These are phyloP conservation scores for Heritiera fomes DNA, from an alignment of 345 rosid genomes.

Conservation along the genomic window DNA sequence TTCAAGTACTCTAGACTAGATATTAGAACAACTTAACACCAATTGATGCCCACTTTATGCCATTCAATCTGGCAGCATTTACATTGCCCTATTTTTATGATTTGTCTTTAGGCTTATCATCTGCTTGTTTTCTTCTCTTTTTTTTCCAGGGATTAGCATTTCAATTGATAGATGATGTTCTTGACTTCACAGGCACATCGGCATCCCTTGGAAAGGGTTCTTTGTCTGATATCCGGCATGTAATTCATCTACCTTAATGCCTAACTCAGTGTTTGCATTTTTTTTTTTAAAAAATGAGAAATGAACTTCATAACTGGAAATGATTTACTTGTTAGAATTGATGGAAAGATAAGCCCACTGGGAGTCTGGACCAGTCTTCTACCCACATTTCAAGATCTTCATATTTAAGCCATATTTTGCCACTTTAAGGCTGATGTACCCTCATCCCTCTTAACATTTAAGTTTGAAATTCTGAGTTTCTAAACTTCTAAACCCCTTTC, in stretches of 20 bases:
- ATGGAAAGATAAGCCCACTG: not conserved
- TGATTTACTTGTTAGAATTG: not conserved
- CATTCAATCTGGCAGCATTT: not conserved
- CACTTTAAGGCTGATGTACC: not conserved
- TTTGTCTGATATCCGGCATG: conserved; percentile 76
- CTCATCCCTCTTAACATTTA: not conserved
- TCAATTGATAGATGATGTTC: conserved; percentile 87
- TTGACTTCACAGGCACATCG: conserved; percentile 93
- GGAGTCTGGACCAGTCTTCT: not conserved
- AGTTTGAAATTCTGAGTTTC: conserved; percentile 1
- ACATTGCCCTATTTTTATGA: not conserved
- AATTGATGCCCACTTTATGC: not conserved
- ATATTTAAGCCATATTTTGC: not conserved
- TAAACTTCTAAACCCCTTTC: not conserved
- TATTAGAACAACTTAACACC: not conserved
- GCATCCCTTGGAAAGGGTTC: conserved; percentile 94
- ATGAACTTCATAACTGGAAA: not conserved
- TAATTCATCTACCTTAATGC: conserved; percentile 35
- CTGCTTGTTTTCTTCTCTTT: conserved; percentile 8
- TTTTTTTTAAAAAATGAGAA: not conserved
- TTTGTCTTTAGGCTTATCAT: not conserved
- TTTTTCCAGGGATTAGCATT: conserved; percentile 81
- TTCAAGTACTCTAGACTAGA: not conserved
- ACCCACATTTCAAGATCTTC: not conserved
- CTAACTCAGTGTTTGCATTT: not conserved